A percentile compares a stretch with the other conserved stretches of the same genome.
Conservation (phyloP, 345 rosid genomes). For the Streptanthus diversifolius region DNA sequence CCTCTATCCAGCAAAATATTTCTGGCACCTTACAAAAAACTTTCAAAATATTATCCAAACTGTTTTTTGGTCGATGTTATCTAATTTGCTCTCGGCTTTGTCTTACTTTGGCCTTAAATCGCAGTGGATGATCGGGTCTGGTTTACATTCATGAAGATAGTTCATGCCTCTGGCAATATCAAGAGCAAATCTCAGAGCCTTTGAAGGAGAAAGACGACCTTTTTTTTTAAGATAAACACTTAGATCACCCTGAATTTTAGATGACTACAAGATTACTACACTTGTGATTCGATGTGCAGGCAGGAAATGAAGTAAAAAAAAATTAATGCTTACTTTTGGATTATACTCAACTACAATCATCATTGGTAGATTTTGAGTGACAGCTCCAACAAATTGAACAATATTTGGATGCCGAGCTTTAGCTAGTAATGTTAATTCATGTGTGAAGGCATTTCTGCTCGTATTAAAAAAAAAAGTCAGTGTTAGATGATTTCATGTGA, state of each 20-base stretch:
- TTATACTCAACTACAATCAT: conserved; percentile 89
- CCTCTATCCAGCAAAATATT: conserved; percentile 96
- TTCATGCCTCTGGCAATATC: conserved; percentile 72
- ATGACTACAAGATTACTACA: background rate
- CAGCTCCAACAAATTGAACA: conserved; percentile 98
- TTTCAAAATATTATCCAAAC: conserved; percentile 44
- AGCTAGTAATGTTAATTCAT: conserved; percentile 79
- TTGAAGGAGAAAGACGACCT: conserved; percentile 46
- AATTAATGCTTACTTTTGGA: conserved; percentile 49
- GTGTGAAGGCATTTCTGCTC: conserved; percentile 72
- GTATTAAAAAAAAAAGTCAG: background rate
- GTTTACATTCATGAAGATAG: conserved; percentile 73
- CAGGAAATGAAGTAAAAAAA: conserved; percentile 1
- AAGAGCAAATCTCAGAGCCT: conserved; percentile 33
- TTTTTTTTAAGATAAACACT: conserved; percentile 77
- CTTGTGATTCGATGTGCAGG: background rate
- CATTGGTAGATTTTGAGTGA: conserved; percentile 94
- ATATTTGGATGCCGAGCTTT: conserved; percentile 96
- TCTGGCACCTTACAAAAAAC: conserved; percentile 98
- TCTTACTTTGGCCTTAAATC: conserved; percentile 94
- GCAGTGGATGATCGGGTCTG: conserved; percentile 84
- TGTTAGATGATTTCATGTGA: conserved; percentile 2
- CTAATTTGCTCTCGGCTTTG: conserved; percentile 26
- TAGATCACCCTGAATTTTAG: conserved; percentile 67
- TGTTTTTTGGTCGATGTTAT: background rate